Base-by-base conservation (phyloP, 129 eudicot species). In the Lactuca sativa region DNA sequence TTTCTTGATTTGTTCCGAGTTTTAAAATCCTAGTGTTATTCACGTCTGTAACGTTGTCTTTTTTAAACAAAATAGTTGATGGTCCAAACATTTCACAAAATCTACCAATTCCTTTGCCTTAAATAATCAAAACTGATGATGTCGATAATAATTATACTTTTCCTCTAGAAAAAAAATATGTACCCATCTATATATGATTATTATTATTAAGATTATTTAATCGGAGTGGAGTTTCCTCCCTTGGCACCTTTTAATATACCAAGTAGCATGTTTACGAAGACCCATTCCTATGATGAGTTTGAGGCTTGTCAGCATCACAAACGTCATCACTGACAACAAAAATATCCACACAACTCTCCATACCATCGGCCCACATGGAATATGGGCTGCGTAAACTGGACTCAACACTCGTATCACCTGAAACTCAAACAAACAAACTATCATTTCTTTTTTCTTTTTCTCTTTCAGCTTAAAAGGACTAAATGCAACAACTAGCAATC, bases 261-360 rank as follows among this genome's bases (percentile, higher is more conserved):
- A 92, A 21, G 82, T 77, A 4, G 98, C 98, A 69, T 86, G 90
- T 79, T 86, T 86, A 17, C 67, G 81, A 44, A 92, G 96, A 43
- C 85, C 98, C 90, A 89, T 84, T 40, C 98, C 95, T 40, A 92
- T 59, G 92, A 92, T 79, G 77, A 92, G 71, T 75, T 92, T 92
- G 6, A 92, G 85, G 66, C 84, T 81, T 31, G 86, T 81, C 48
- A 92, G 95, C 98, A 92, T 92, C 77, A 89, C 83, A 72, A 84
- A 92, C 15, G 92, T 86, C 78, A 83, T 65, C 11, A 74, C 70
- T 5, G 79, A 61, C 51, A 89, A 73, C 17, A 86, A 58, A 21
- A 83, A 62, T 43, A 89, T 86, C 90, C 96, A 92, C 71, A 89
- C 74, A 12, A 86, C 64, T 73, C 95, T 84, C 98, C 92, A 92